Base-by-base conservation (phyloP, 768 basidiomycete species). In the Suillus brevipes region DNA sequence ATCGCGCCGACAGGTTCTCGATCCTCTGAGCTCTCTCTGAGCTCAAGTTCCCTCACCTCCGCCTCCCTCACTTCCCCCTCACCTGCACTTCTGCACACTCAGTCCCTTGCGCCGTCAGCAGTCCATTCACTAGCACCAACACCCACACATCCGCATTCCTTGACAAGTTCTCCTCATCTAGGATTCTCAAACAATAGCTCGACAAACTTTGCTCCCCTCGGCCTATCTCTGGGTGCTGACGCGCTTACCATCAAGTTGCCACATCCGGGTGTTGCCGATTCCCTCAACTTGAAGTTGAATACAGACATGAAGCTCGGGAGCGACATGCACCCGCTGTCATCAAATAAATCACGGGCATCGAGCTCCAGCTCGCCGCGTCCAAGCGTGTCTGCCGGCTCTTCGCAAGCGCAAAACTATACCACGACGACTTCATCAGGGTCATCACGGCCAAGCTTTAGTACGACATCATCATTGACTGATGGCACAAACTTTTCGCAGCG, bases 31-130 rank as follows among this genome's bases (percentile, higher is more conserved):
- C 53, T 7, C 4, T 62, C 47, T 58, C 62, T 42, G 16, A 23
- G n/a, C 37, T 58, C 63, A 31, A 64, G 45, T 37, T 38, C 61
- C 16, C 20, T 60, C 37, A 42, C 57, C 25, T 68, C 70, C 20
- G 65, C 74, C 45, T 72, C 71, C 8, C 70, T 76, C 25, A 73
- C 65, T 49, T 76, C 74, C 0, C 64, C 72, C 52, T 70, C 74
- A 38, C 64, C 65, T 34, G 34, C 67, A 18, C 52, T 72, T 23
- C 36, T 69, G 23, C 75, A 70, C n/a, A 40, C 67, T 4, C 65
- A 60, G 36, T 65, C 71, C n/a, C 55, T 75, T 61, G 63, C 50
- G 8, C 16, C 65, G 49, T 64, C 71, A 14, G 59, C 70, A 23
- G n/a, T 65, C 38, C 73, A 75, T 34, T 62, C 75, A 9, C 61